Conservation (phyloP, 2,329 filamentous ascomycete genomes). For the Colletotrichum eremochloae region DNA sequence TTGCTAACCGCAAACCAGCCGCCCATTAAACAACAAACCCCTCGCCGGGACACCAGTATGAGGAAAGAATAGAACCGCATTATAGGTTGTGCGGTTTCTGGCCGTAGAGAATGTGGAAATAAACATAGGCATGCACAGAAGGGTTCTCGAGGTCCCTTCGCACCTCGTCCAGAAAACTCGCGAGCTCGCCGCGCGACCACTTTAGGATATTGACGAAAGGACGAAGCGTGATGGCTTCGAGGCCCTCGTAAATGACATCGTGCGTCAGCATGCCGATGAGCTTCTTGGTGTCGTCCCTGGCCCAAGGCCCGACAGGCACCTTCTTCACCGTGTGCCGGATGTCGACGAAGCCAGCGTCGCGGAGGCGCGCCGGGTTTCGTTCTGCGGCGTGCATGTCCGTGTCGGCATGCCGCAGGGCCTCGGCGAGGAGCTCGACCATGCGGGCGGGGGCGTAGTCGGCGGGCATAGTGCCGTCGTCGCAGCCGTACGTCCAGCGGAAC, state of each 20-base stretch:
- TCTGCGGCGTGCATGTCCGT: conserved; percentile 57
- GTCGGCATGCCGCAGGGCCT: conserved; percentile 52
- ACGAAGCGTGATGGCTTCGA: conserved; percentile 59
- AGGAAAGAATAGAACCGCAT: too few relatives aligned
- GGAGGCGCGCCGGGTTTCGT: conserved; percentile 53
- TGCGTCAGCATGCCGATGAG: conserved; percentile 60
- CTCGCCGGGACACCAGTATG: neutral
- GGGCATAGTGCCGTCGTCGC: conserved; percentile 62
- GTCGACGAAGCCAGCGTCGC: conserved; percentile 67
- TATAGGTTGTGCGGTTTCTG: neutral
- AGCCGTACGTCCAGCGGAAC: conserved; percentile 53
- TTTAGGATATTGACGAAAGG: conserved; percentile 57
- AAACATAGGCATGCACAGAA: conserved; percentile 23
- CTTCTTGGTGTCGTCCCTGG: conserved; percentile 59
- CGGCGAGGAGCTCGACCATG: conserved; percentile 25
- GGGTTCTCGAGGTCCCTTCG: conserved; percentile 21
- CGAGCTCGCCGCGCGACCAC: conserved; percentile 60
- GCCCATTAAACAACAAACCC: neutral
- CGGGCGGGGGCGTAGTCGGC: conserved; percentile 48
- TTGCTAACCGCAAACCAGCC: neutral
- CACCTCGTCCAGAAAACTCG: conserved; percentile 51
- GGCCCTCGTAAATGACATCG: conserved; percentile 54
- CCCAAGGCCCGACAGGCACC: conserved; percentile 68
- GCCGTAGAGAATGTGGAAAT: conserved; percentile 19
- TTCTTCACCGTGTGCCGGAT: conserved; percentile 65